Conservation (phyloP, 495 filamentous ascomycete species). For the Lentithecium fluviatile region DNA sequence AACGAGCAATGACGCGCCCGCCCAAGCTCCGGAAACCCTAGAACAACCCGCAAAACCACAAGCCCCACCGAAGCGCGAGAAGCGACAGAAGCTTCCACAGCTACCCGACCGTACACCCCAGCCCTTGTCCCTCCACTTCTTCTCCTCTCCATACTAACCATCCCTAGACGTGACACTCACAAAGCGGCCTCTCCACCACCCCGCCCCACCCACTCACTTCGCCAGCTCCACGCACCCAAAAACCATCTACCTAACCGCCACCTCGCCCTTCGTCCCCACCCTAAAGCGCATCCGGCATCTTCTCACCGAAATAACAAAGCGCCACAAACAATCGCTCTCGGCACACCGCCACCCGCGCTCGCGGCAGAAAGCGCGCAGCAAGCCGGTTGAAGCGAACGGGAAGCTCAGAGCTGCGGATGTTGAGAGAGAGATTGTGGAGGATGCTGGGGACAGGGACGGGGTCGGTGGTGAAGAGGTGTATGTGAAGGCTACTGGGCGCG, state of each 20-base stretch:
- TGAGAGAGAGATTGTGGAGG: constrained; percentile 40
- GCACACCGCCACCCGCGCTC: constrained; percentile 34
- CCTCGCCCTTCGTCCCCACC: constrained; percentile 75
- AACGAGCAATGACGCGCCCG: not conserved
- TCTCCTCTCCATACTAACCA: not conserved
- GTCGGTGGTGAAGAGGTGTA: constrained; percentile 54
- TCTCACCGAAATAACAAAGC: constrained; percentile 62
- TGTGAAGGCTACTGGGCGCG: constrained; percentile 75
- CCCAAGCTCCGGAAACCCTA: no score
- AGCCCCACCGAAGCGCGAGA: not conserved
- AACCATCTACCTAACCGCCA: constrained; percentile 74
- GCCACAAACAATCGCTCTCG: constrained; percentile 45
- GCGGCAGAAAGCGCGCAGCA: not conserved
- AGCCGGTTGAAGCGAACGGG: constrained; percentile 8
- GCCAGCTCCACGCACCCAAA: constrained; percentile 53
- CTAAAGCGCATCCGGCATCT: constrained; percentile 77
- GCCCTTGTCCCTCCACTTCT: not conserved
- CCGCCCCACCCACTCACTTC: constrained; percentile 59
- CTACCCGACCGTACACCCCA: constrained; percentile 49
- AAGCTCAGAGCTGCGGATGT: constrained; percentile 9
- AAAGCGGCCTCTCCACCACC: constrained; percentile 73
- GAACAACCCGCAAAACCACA: not conserved
- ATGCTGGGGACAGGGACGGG: not conserved
- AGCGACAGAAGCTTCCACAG: constrained; percentile 45
- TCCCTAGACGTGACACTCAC: constrained; percentile 49